Percentiles rank a stretch among this genome's conserved stretches.
These are phyloP conservation scores for Fomitopsis palustris DNA, from an alignment of 1,284 basidiomycete genomes.

Conservation along the genomic window DNA sequence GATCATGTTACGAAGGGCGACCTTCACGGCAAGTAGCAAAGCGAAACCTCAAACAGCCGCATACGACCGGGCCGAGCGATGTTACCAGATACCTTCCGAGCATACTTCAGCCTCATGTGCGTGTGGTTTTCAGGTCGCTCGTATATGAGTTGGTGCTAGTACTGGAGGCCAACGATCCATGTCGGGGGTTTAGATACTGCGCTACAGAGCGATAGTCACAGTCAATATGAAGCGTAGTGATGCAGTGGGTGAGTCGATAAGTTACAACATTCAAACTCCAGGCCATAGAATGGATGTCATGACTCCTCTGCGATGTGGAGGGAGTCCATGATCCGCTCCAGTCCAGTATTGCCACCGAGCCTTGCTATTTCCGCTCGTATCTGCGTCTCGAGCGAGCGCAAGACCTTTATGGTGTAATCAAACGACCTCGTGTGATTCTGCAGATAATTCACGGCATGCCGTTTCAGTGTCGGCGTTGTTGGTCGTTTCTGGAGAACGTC, in stretches of 20 bases:
- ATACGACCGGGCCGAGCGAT: neutral
- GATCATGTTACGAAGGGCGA: neutral
- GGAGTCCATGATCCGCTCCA: slow-evolving; percentile 44
- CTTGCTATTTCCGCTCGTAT: slow-evolving; percentile 50
- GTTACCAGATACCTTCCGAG: too few species aligned
- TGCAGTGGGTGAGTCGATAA: neutral
- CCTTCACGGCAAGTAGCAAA: neutral
- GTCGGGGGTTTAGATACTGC: too few species aligned
- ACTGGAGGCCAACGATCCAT: too few species aligned
- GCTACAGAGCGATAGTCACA: too few species aligned
- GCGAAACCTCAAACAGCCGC: neutral
- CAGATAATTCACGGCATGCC: slow-evolving; percentile 77
- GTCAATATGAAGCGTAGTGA: neutral
- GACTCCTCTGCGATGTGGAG: slow-evolving; percentile 28
- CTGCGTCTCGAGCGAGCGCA: slow-evolving; percentile 53
- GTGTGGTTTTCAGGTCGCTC: too few species aligned
- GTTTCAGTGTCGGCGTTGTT: slow-evolving; percentile 72
- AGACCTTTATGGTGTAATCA: slow-evolving; percentile 45
- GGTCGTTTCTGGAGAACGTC: slow-evolving; percentile 90
- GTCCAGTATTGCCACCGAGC: slow-evolving; percentile 54
- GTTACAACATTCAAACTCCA: neutral
- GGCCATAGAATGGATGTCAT: neutral
- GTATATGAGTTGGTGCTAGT: too few species aligned
- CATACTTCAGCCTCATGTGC: too few species aligned
- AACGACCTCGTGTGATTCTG: slow-evolving; percentile 66